These are phyloP conservation scores for Cercospora sp. DNA, from an alignment of 2,329 filamentous ascomycete genomes.

Conservation along the genomic window DNA sequence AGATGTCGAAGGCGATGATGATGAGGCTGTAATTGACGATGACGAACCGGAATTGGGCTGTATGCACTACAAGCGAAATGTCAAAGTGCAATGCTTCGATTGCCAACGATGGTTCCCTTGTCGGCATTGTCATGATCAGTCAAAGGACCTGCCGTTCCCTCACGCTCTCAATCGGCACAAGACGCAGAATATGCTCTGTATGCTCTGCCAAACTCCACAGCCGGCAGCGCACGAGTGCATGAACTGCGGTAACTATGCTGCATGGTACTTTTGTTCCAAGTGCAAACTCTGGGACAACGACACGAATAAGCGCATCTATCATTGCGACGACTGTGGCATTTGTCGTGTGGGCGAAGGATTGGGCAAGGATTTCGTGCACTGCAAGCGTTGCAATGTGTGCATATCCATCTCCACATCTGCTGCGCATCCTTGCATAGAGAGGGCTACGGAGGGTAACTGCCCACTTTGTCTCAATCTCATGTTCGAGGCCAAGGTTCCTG, in stretches of 20 bases:
- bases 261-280: conserved; percentile 88
- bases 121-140: conserved; percentile 91
- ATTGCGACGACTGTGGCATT: conserved; percentile 94
- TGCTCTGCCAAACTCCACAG: conserved; percentile 87
- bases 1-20: conserved; percentile 44
- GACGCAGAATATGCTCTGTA: conserved; percentile 95
- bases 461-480: conserved; percentile 96
- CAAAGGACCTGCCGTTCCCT: conserved; percentile 56
- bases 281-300: conserved; percentile 99
- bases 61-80: conserved; percentile 89
- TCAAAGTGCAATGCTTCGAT: conserved; percentile 89
- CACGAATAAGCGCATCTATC: conserved; percentile 86
- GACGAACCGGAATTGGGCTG: conserved; percentile 67
- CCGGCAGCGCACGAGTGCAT: conserved; percentile 75
- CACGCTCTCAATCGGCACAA: conserved; percentile 71
- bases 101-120: conserved; percentile 94
- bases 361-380: conserved; percentile 97
- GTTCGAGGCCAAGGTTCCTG: conserved; percentile 83
- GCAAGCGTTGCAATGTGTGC: conserved; percentile 95
- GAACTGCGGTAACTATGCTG: conserved; percentile 73
- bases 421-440: conserved; percentile 90
- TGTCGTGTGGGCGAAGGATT: conserved; percentile 87
- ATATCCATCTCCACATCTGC: conserved; percentile 83
- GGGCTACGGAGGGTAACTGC: conserved; percentile 91
- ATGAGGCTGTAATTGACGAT: conserved; percentile 38